Conservation (phyloP, 257 asterid genomes). For the Paraleonurus japonicus region DNA sequence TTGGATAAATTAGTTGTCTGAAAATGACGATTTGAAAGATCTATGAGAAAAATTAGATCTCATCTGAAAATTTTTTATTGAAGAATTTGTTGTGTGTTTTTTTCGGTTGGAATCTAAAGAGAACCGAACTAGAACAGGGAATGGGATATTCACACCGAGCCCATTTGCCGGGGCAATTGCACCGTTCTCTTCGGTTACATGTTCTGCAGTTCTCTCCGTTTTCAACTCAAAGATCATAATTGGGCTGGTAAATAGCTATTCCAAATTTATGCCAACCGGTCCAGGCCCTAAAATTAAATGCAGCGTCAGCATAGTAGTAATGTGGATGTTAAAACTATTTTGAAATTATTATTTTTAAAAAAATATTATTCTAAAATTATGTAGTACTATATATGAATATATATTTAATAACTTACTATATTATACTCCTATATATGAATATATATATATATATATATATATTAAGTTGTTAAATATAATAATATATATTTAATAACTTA, state of each 20-base stretch:
- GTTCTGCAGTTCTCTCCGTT: slow-evolving; percentile 17
- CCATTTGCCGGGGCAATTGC: slow-evolving; percentile 10
- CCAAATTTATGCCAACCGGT: no score
- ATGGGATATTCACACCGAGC: slow-evolving; percentile 17
- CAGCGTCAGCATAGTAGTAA: no score
- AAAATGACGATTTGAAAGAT: slow-evolving; percentile 20
- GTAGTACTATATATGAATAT: no score
- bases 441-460: no score
- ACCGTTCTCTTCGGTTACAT: slow-evolving; percentile 11
- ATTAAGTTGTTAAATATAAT: no score
- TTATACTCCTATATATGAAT: no score
- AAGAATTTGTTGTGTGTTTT: background rate
- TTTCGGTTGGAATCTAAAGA: slow-evolving; percentile 14
- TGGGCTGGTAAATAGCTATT: background rate
- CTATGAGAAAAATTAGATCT: slow-evolving; percentile 24
- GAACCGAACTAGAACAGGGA: slow-evolving; percentile 17
- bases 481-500: no score
- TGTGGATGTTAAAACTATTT: no score
- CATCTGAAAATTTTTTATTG: background rate
- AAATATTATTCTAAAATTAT: no score
- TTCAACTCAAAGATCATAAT: background rate
- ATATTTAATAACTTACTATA: no score
- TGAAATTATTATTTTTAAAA: no score
- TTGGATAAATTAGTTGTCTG: background rate
- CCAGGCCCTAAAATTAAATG: no score